Conservation (phyloP, 352 stramenopile species). For the Phytopythium mirpurense region DNA sequence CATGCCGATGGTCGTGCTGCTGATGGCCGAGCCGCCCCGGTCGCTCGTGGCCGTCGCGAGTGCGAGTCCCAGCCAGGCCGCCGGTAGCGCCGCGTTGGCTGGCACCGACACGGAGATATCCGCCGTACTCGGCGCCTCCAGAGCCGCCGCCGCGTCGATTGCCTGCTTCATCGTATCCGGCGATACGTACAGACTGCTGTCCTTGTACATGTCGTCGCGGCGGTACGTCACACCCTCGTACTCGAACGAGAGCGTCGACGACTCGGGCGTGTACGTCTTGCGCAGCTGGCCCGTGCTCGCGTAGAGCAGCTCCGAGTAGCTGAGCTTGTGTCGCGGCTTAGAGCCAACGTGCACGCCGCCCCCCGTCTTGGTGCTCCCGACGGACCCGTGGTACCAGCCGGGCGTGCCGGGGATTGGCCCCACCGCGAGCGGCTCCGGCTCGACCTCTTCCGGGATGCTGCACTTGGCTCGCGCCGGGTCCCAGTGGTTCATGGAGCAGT, state of each 20-base stretch:
- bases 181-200: slow-evolving; percentile 78
- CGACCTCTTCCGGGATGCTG: slow-evolving; percentile 63
- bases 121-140: not conserved
- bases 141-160: not conserved
- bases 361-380: slow-evolving; percentile 3
- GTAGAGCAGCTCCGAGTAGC: slow-evolving; percentile 79
- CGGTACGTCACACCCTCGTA: slow-evolving; percentile 63
- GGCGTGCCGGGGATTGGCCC: slow-evolving; percentile 37
- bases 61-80: not conserved
- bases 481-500: slow-evolving; percentile 95
- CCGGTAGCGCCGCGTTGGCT: not conserved
- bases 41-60: not conserved
- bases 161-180: slow-evolving; percentile 24
- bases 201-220: slow-evolving; percentile 75
- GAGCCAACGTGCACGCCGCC: slow-evolving; percentile 13
- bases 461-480: slow-evolving; percentile 81
- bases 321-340: slow-evolving; percentile 61
- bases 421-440: slow-evolving; percentile 56
- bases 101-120: not conserved
- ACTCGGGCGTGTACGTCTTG: slow-evolving; percentile 79
- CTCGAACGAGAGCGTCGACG: slow-evolving; percentile 73
- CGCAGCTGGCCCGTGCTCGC: slow-evolving; percentile 72
- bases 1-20: not conserved
- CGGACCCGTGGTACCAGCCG: slow-evolving; percentile 55
- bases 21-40: not conserved